Evolutionary conservation across 768 basidiomycete genomes (phyloP).

Genomic region (Trametes maxima): DNA sequence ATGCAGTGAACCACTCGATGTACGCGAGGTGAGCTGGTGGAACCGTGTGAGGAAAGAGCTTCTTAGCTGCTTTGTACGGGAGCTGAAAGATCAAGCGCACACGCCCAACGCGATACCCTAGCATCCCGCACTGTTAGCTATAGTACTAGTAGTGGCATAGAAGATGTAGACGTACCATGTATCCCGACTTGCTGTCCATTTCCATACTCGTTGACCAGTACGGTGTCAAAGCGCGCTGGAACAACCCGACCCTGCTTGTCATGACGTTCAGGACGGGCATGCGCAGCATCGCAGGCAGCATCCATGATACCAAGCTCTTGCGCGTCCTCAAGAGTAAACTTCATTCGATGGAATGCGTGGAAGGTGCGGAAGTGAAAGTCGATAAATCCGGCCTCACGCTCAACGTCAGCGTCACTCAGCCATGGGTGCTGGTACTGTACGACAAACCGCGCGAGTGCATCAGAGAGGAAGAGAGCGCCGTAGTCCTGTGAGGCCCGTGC

Average conservation of each 20-base stretch:
- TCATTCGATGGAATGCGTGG: constrained; percentile 36
- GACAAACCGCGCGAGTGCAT: constrained; percentile 6
- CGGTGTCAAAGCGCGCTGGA: constrained; percentile 40
- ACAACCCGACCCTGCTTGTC: constrained; percentile 13
- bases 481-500: constrained; percentile 1
- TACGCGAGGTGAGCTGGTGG: constrained; percentile 31
- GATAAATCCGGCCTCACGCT: neutral
- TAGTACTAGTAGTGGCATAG: neutral
- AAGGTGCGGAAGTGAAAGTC: constrained; percentile 30
- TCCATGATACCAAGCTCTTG: constrained; percentile 27
- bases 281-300: constrained; percentile 30
- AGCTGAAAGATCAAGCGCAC: constrained; percentile 31
- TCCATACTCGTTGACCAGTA: constrained; percentile 31
- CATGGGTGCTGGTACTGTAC: neutral
- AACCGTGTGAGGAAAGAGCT: constrained; percentile 1
- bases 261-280: constrained; percentile 27
- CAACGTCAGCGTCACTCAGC: constrained; percentile 3
- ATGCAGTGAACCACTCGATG: constrained; percentile 35
- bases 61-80: neutral
- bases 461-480: neutral
- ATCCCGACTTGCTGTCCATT: neutral
- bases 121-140: neutral
- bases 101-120: constrained; percentile 32
- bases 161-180: constrained; percentile 20
- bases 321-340: constrained; percentile 28